These are phyloP conservation scores for Epichloe festucae DNA, from an alignment of 2,329 filamentous ascomycete genomes.

Conservation along the genomic window DNA sequence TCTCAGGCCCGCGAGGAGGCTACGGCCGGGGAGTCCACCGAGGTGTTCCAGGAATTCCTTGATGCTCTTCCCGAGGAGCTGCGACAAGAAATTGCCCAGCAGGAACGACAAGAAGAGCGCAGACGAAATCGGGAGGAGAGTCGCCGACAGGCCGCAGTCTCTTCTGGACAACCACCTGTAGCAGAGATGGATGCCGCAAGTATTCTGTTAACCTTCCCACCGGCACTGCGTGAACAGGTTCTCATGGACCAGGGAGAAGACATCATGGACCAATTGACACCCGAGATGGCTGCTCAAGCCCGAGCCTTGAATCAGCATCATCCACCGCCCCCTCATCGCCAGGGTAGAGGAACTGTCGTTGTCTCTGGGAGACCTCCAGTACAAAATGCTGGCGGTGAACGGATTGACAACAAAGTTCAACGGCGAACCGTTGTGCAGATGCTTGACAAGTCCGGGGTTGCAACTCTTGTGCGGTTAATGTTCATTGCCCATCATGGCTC, in stretches of 20 bases:
- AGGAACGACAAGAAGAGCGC: conserved; percentile 79
- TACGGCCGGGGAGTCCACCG: conserved; percentile 59
- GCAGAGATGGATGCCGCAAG: conserved; percentile 82
- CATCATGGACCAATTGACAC: conserved; percentile 69
- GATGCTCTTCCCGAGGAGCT: conserved; percentile 86
- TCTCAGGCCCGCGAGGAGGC: conserved; percentile 60
- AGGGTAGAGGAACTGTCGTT: conserved; percentile 17
- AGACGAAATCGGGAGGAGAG: conserved; percentile 75
- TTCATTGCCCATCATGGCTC: conserved; percentile 89
- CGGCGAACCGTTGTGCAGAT: conserved; percentile 84
- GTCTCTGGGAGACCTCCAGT: conserved; percentile 11
- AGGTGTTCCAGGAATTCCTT: conserved; percentile 86
- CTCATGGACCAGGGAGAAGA: conserved; percentile 87
- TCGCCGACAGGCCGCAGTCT: conserved; percentile 49
- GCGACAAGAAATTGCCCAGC: conserved; percentile 77
- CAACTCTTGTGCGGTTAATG: conserved; percentile 95
- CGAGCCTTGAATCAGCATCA: conserved; percentile 48
- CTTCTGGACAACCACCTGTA: conserved; percentile 36
- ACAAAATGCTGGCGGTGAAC: conserved; percentile 20
- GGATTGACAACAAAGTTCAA: conserved; percentile 49
- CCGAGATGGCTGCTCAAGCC: conserved; percentile 76
- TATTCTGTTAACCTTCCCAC: conserved; percentile 82
- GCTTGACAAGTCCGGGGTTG: conserved; percentile 90
- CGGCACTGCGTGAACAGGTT: conserved; percentile 71
- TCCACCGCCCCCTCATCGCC: conserved; percentile 14